Base-by-base conservation (phyloP, 768 basidiomycete genomes). In the Boletus bicolor region DNA sequence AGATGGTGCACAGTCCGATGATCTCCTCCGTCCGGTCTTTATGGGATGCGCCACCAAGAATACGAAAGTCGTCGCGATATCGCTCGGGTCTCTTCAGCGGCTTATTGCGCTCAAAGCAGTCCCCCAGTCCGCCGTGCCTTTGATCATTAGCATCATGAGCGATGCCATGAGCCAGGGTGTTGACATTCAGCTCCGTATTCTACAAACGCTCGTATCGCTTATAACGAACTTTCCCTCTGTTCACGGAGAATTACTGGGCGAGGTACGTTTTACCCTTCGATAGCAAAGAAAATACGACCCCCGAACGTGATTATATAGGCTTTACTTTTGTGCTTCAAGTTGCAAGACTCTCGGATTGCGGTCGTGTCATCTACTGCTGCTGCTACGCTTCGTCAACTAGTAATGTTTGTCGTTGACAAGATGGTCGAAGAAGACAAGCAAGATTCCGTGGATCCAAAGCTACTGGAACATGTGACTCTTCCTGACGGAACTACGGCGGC, bases 371-470 rank as follows among this genome's bases (percentile, higher is more conserved):
- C 93, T 0, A 98, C 97, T 4, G 96, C 96, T 2, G 95, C 95
- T 3, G 97, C 97, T 0, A 98, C 95, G 0, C 81, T 98, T 5
- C 87, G 95, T 3, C 96, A 98, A 68, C 79, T 98, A 2, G 92
- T 98, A 44, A 98, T 99, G 95, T 91, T 98, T 61, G 87, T 98
- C 17, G 91, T 98, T 43, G 97, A 99, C 73, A 94, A 96, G 68
- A 90, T 98, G 71, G 83, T 86, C 1, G 79, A 82, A 17, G 91
- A 94, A 66, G 90, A 93, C 68, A 74, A 76, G 5, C 70, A 70
- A 15, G 80, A 78, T 21, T 58, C 49, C 7, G 34, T 53, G 14
- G 59, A 66, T 37, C 41, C 56, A 11, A 47, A 47, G 4, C 24
- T 55, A 5, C 46, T 72, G n/a, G 61, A 51, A n/a, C 76, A 81